These are phyloP conservation scores for Collariella sp. DNA, from an alignment of 495 filamentous ascomycete genomes.

Conservation along the genomic window DNA sequence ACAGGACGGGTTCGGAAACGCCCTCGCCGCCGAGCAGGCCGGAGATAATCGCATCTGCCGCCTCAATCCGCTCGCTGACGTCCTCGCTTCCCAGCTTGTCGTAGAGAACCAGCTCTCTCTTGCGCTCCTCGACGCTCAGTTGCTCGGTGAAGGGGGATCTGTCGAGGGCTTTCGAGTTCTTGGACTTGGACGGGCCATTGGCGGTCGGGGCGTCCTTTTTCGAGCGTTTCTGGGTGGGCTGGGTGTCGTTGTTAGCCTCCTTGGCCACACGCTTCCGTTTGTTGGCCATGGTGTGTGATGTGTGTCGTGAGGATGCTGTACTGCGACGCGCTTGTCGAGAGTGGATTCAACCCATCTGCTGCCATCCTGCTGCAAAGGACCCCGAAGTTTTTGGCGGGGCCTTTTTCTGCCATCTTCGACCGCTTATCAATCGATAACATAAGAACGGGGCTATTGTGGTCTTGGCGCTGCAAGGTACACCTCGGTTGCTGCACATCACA, in stretches of 20 bases:
- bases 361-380: neutral
- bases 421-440: slow-evolving; percentile 5
- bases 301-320: neutral
- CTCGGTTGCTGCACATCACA: slow-evolving; percentile 1
- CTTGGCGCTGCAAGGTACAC: slow-evolving; percentile 1
- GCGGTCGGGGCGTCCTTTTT: slow-evolving; percentile 26
- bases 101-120: slow-evolving; percentile 44
- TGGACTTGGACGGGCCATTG: slow-evolving; percentile 22
- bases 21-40: slow-evolving; percentile 34
- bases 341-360: neutral
- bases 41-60: slow-evolving; percentile 42
- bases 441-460: neutral
- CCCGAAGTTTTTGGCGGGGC: slow-evolving; percentile 17
- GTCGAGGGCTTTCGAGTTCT: slow-evolving; percentile 27
- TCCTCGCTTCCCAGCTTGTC: slow-evolving; percentile 45
- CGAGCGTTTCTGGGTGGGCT: slow-evolving; percentile 36
- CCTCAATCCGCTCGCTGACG: slow-evolving; percentile 39
- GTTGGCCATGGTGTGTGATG: slow-evolving; percentile 24
- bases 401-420: slow-evolving; percentile 2
- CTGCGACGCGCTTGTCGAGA: neutral
- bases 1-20: slow-evolving; percentile 38
- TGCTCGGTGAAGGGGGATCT: slow-evolving; percentile 39
- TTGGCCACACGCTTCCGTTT: slow-evolving; percentile 39
- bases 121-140: slow-evolving; percentile 34
- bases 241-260: slow-evolving; percentile 24